A percentile compares a stretch with the other conserved stretches of the same genome.
phyloP scores from a whole-genome alignment of 441 rosid species.

The Francoa sonchifolia region DNA sequence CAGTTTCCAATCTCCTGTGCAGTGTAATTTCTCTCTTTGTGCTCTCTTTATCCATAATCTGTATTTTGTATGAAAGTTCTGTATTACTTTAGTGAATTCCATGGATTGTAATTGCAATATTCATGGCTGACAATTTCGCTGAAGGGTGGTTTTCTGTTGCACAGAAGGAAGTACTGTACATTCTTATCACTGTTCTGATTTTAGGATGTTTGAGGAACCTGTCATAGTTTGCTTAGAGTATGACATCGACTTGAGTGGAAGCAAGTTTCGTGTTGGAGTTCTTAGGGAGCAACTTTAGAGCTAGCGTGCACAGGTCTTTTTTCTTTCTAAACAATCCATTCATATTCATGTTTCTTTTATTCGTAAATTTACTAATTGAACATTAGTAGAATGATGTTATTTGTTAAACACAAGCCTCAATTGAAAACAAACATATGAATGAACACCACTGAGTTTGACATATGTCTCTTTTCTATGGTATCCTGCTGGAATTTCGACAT shows the following conservation, averaged over 20 bases:
- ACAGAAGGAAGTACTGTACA: slow-evolving; percentile 22
- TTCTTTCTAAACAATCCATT: too few species aligned
- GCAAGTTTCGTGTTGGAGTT: slow-evolving; percentile 17
- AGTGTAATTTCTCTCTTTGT: slow-evolving; percentile 18
- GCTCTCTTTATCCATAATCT: neutral
- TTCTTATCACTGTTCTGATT: slow-evolving; percentile 22
- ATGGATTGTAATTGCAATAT: too few species aligned
- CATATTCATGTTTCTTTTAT: too few species aligned
- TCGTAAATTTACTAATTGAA: too few species aligned
- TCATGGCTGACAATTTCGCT: slow-evolving; percentile 5
- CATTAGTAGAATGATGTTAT: too few species aligned
- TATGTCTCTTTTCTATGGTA: neutral
- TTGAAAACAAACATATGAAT: neutral
- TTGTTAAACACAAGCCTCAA: too few species aligned
- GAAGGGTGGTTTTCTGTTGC: slow-evolving; percentile 18
- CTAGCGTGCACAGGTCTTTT: neutral
- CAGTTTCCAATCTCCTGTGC: slow-evolving; percentile 19
- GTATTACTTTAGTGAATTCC: neutral
- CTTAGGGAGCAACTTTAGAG: slow-evolving; percentile 2
- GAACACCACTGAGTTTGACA: neutral
- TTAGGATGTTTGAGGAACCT: slow-evolving; percentile 27
- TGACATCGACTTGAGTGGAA: slow-evolving; percentile 28
- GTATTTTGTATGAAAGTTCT: neutral
- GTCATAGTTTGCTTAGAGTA: slow-evolving; percentile 24
- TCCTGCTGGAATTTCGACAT: neutral